These are phyloP conservation scores for Mycothermus thermophilus DNA, from an alignment of 495 filamentous ascomycete species.

Conservation along the genomic window DNA sequence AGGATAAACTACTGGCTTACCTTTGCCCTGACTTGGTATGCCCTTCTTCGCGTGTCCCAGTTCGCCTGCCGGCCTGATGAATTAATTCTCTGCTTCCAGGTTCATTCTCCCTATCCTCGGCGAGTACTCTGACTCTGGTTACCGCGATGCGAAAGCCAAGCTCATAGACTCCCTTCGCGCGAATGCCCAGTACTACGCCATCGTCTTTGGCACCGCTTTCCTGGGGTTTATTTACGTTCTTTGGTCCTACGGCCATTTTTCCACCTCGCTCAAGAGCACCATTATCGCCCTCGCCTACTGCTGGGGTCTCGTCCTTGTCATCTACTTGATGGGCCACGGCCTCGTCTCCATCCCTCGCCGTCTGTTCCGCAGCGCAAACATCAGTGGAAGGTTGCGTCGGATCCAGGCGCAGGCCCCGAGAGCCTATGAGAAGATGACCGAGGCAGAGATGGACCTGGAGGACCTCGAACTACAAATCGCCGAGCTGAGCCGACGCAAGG, in stretches of 20 bases:
- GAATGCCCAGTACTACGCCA: constrained; percentile 79
- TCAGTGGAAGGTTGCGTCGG: constrained; percentile 53
- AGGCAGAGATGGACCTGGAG: constrained; percentile 68
- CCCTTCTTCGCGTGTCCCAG: neutral
- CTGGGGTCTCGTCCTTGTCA: constrained; percentile 80
- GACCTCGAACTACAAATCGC: constrained; percentile 66
- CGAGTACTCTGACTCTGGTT: constrained; percentile 86
- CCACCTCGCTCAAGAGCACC: constrained; percentile 54
- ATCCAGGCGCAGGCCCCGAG: constrained; percentile 68
- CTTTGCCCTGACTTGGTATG: constrained; percentile 82
- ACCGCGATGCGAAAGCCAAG: constrained; percentile 68
- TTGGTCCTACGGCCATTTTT: constrained; percentile 49
- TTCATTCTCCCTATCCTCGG: constrained; percentile 84
- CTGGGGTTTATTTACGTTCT: constrained; percentile 76
- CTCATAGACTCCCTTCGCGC: constrained; percentile 68
- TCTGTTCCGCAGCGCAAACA: constrained; percentile 61
- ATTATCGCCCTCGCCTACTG: constrained; percentile 90
- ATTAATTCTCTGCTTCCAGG: constrained; percentile 42
- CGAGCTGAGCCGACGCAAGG: constrained; percentile 67
- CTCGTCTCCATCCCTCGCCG: constrained; percentile 78
- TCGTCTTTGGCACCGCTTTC: constrained; percentile 54
- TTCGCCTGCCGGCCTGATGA: neutral
- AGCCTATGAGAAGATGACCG: constrained; percentile 74
- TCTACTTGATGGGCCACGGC: constrained; percentile 95
- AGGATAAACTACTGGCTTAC: constrained; percentile 93